Conservation (phyloP, 2,329 filamentous ascomycete species). For the Clonostachys rhizophaga region DNA sequence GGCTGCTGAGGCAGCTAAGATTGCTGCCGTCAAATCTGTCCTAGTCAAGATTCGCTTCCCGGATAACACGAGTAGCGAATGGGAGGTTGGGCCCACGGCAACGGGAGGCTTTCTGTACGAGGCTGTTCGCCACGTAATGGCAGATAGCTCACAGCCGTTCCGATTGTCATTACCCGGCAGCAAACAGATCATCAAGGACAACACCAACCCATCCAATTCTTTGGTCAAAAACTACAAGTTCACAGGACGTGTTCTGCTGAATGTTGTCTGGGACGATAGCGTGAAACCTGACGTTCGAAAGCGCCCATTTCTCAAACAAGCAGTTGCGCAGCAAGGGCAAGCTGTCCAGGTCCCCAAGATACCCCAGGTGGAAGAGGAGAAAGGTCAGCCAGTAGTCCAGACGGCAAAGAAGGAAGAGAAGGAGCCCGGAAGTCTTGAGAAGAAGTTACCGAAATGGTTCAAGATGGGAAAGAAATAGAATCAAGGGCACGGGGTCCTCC, state of each 20-base stretch:
- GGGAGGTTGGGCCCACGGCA: constrained; percentile 62
- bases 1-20: constrained; percentile 57
- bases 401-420: constrained; percentile 23
- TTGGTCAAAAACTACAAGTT: constrained; percentile 74
- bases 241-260: constrained; percentile 66
- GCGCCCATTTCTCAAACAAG: constrained; percentile 51
- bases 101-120: constrained; percentile 69
- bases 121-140: constrained; percentile 70
- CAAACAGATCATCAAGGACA: constrained; percentile 42
- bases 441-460: constrained; percentile 65
- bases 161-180: constrained; percentile 60
- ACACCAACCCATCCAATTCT: constrained; percentile 37
- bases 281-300: constrained; percentile 53
- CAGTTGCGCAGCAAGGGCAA: constrained; percentile 57
- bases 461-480: constrained; percentile 67
- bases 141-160: constrained; percentile 61
- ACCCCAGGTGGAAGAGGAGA: constrained; percentile 32
- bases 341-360: constrained; percentile 62
- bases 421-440: constrained; percentile 27
- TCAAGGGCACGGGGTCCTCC: neutral
- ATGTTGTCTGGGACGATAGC: constrained; percentile 66
- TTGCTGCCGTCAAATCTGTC: constrained; percentile 63
- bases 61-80: constrained; percentile 74
- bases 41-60: constrained; percentile 82
- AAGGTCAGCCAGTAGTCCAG: constrained; percentile 16